Conservation (phyloP, 225 moss, liverwort and hornwort genomes). For the Anthoceros angustus region DNA sequence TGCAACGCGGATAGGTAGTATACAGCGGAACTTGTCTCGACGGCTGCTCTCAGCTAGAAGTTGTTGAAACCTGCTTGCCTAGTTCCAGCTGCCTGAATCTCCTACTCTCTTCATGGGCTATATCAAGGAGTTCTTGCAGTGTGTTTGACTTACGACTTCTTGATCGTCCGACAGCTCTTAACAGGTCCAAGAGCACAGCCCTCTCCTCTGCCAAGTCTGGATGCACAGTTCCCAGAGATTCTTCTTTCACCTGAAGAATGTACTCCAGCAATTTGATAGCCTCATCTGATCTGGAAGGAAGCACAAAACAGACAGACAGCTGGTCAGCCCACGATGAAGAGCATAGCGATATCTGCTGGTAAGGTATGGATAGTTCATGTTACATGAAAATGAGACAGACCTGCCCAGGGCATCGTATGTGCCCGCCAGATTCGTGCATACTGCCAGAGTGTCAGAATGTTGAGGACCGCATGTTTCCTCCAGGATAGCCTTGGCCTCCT, state of each 20-base stretch:
- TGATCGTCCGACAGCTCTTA: constrained; percentile 67
- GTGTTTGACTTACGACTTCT: constrained; percentile 61
- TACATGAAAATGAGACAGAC: constrained; percentile 14
- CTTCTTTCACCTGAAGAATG: constrained; percentile 67
- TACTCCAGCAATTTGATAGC: constrained; percentile 61
- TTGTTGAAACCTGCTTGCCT: background rate
- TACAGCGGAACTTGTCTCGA: background rate
- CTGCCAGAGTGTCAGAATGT: constrained; percentile 70
- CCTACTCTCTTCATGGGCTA: constrained; percentile 25
- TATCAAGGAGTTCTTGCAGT: constrained; percentile 61
- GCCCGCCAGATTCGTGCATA: constrained; percentile 89
- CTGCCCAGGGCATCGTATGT: constrained; percentile 92
- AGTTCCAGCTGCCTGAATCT: constrained; percentile 5
- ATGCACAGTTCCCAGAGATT: constrained; percentile 70
- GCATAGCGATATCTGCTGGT: background rate
- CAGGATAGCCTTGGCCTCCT: constrained; percentile 53
- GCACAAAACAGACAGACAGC: background rate
- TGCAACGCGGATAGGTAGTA: background rate
- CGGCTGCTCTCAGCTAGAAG: background rate
- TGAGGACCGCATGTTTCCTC: constrained; percentile 60
- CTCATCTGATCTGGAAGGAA: constrained; percentile 54
- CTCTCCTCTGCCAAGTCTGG: constrained; percentile 75
- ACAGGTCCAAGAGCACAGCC: constrained; percentile 50
- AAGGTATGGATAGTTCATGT: background rate
- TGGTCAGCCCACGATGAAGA: background rate